Evolutionary conservation across 2,329 filamentous ascomycete genomes (phyloP).

Genomic region (Aureobasidium sp.): DNA sequence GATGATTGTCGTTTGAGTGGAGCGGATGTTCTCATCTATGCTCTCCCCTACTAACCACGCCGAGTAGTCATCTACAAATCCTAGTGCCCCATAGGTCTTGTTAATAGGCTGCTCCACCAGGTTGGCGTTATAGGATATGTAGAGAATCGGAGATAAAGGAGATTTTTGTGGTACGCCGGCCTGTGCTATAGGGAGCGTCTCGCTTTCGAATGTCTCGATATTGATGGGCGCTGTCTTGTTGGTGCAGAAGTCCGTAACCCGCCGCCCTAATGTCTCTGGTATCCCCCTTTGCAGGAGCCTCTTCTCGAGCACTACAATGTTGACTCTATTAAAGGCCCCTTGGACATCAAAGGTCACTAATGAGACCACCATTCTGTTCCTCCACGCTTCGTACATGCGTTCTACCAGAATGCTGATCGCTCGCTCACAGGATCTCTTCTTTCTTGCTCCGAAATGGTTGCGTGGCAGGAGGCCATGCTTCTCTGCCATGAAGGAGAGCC

Average conservation of each 20-base stretch:
- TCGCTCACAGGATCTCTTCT: neutral
- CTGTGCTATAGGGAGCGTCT: neutral
- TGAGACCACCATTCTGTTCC: constrained; percentile 23
- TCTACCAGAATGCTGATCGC: constrained; percentile 18
- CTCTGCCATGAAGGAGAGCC: neutral
- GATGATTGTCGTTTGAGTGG: neutral
- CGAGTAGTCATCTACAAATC: constrained; percentile 24
- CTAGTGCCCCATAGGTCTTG: constrained; percentile 21
- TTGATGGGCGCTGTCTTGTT: constrained; percentile 18
- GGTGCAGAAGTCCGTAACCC: constrained; percentile 22
- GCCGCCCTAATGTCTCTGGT: constrained; percentile 15
- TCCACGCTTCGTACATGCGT: constrained; percentile 25
- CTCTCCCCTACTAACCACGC: neutral
- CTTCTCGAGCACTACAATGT: neutral
- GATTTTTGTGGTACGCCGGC: constrained; percentile 26
- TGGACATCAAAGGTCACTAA: constrained; percentile 34
- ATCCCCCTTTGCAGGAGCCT: constrained; percentile 17
- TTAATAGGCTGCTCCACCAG: constrained; percentile 27
- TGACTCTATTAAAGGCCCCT: constrained; percentile 34
- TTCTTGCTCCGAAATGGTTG: neutral
- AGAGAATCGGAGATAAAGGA: constrained; percentile 29
- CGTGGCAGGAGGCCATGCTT: neutral
- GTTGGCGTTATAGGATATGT: constrained; percentile 32
- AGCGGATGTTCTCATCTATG: neutral
- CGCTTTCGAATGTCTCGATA: constrained; percentile 5